Evolutionary conservation across 768 basidiomycete species (phyloP).

Genomic region (Lactarius quietus): DNA sequence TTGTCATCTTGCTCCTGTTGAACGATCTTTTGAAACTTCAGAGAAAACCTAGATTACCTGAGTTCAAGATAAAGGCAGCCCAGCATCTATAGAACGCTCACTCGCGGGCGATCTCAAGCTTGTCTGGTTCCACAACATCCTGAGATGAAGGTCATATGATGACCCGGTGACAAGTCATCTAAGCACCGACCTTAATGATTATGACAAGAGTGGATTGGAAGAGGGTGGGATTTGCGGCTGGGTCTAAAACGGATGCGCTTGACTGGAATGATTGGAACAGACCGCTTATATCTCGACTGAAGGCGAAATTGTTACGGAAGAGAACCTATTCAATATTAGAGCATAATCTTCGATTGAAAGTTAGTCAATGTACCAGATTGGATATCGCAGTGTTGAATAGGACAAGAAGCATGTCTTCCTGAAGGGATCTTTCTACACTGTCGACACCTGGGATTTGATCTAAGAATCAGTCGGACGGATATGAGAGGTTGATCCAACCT

Average conservation of each 20-base stretch:
- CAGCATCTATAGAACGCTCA: too few species aligned
- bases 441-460: constrained; percentile 43
- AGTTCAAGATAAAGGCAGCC: too few species aligned
- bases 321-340: constrained; percentile 41
- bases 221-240: constrained; percentile 52
- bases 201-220: constrained; percentile 59
- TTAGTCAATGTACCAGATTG: too few species aligned
- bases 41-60: constrained; percentile 43
- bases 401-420: constrained; percentile 61
- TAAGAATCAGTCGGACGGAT: too few species aligned
- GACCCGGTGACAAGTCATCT: too few species aligned
- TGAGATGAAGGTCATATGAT: too few species aligned
- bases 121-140: too few species aligned
- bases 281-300: constrained; percentile 56
- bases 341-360: too few species aligned
- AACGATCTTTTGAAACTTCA: constrained; percentile 62
- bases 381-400: constrained; percentile 65
- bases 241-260: constrained; percentile 54
- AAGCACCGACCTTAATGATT: constrained; percentile 53
- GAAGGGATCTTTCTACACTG: constrained; percentile 61
- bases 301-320: constrained; percentile 63
- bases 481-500: constrained; percentile 36
- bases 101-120: too few species aligned
- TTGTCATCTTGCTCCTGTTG: constrained; percentile 58
- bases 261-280: constrained; percentile 63